Evolutionary conservation across 2,329 filamentous ascomycete genomes (phyloP).

Genomic region (Phialemonium atrogriseum): DNA sequence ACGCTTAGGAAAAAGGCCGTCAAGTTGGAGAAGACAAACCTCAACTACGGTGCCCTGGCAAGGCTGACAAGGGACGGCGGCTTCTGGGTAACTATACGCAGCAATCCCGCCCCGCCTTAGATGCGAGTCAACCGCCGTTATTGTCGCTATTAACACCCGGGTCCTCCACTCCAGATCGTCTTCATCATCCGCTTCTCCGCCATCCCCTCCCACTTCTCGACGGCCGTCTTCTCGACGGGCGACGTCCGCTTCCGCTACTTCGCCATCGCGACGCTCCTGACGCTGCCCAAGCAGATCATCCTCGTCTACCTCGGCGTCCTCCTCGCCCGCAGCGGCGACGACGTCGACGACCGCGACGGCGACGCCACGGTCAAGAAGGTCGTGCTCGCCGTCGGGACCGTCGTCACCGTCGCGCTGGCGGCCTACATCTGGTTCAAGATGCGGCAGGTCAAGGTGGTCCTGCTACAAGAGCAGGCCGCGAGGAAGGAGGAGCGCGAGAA

Average conservation of each 20-base stretch:
- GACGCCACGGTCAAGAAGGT: slow-evolving; percentile 21
- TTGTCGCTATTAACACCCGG: slow-evolving; percentile 2
- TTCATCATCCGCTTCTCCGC: slow-evolving; percentile 31
- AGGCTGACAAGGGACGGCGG: slow-evolving; percentile 30
- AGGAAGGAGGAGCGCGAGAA: slow-evolving; percentile 6
- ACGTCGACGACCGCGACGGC: slow-evolving; percentile 14
- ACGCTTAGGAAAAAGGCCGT: slow-evolving; percentile 24
- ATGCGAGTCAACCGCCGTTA: slow-evolving; percentile 10
- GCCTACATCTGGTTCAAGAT: slow-evolving; percentile 28
- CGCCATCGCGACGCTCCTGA: slow-evolving; percentile 28
- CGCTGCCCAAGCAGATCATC: slow-evolving; percentile 32
- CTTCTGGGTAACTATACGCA: no score
- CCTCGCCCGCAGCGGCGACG: slow-evolving; percentile 15
- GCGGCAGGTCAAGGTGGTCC: slow-evolving; percentile 21
- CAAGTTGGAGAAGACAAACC: slow-evolving; percentile 29
- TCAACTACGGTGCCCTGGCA: slow-evolving; percentile 30
- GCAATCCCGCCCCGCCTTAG: no score
- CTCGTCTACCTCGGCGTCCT: slow-evolving; percentile 32
- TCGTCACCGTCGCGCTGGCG: slow-evolving; percentile 25
- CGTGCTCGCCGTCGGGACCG: slow-evolving; percentile 23
- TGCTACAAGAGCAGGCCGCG: slow-evolving; percentile 24
- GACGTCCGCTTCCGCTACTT: slow-evolving; percentile 32
- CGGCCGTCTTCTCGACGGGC: slow-evolving; percentile 33
- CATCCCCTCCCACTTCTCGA: slow-evolving; percentile 31
- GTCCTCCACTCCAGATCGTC: slow-evolving; percentile 23